Base-by-base conservation (phyloP, 1,284 basidiomycete species). In the Anthracocystis walkeri region DNA sequence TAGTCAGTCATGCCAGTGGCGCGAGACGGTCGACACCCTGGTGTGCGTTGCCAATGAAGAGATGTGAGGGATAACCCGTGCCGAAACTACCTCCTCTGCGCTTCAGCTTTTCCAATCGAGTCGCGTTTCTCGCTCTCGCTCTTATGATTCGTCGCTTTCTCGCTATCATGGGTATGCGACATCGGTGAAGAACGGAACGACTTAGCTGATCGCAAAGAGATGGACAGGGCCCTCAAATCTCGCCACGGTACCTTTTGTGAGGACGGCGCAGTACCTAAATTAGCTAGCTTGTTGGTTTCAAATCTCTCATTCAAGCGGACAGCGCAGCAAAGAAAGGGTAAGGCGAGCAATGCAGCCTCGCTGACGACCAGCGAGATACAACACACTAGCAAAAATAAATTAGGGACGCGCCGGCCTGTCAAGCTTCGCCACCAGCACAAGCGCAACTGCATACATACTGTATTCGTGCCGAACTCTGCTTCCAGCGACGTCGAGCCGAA, bases 271-370 rank as follows among this genome's bases (percentile, higher is more conserved):
- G 20, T 27, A 14, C 14, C 27, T 16, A 25, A 16, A 25, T 46
- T 25, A 18, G 14, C 21, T 45, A 23, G 21, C 46, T 3, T 48
- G 29, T 49, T 49, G 48, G 46, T 29, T 48, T 31, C 46, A 29
- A 7, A 29, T 45, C 44, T n/a, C 8, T 45, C 46, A 29, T 18
- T 16, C 1, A 7, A 20, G 1, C 25, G 11, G 48, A 27, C 48
- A 49, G 48, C 27, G 48, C 27, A 31, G 48, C 48, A 31, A 20
- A 42, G 3, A 18, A 21, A 49, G 46, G 46, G 46, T 49, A 49
- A 49, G 48, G 48, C 48, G 48, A 49, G 29, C 48, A 31, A 29
- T 18, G 27, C 48, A 49, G 27, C 45, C 12, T 18, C 35, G 35
- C 35, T 14, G 35, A 38, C 14, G 35, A 16, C 25, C 45, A 46